Percentiles rank a stretch among this genome's conserved stretches.
Conservation (phyloP, 2,329 filamentous ascomycete species). For the Curvularia hawaiiensis region DNA sequence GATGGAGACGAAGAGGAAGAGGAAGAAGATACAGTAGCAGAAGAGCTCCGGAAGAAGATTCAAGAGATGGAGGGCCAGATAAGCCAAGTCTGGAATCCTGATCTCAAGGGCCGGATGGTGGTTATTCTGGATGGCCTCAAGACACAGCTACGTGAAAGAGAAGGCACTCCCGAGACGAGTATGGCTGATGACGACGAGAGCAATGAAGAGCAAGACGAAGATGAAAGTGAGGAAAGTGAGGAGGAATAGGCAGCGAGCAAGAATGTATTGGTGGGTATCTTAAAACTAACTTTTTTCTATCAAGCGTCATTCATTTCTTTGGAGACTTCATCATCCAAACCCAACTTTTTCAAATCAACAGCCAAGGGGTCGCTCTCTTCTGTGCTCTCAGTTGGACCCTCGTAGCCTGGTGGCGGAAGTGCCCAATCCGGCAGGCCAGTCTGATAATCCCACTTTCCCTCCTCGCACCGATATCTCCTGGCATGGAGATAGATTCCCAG, state of each 20-base stretch:
- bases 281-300: conserved; percentile 6
- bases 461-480: conserved; percentile 82
- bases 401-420: conserved; percentile 73
- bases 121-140: conserved; percentile 40
- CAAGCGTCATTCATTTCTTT: background rate
- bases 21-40: conserved; percentile 27
- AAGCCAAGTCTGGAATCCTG: conserved; percentile 40
- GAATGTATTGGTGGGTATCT: conserved; percentile 16
- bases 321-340: conserved; percentile 32
- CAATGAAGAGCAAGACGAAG: background rate
- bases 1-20: conserved; percentile 37
- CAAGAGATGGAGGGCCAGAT: conserved; percentile 44
- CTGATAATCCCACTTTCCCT: conserved; percentile 84
- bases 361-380: conserved; percentile 54
- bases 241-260: background rate
- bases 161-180: conserved; percentile 5
- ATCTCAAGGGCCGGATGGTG: conserved; percentile 40
- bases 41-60: conserved; percentile 44
- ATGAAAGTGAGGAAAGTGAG: background rate
- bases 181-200: background rate
- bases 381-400: conserved; percentile 71
- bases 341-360: conserved; percentile 51
- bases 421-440: conserved; percentile 88
- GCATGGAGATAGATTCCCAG: conserved; percentile 94
- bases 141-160: conserved; percentile 33